These are phyloP conservation scores for Micromonas pusilla DNA, from an alignment of 139 green algal genomes.

Conservation along the genomic window DNA sequence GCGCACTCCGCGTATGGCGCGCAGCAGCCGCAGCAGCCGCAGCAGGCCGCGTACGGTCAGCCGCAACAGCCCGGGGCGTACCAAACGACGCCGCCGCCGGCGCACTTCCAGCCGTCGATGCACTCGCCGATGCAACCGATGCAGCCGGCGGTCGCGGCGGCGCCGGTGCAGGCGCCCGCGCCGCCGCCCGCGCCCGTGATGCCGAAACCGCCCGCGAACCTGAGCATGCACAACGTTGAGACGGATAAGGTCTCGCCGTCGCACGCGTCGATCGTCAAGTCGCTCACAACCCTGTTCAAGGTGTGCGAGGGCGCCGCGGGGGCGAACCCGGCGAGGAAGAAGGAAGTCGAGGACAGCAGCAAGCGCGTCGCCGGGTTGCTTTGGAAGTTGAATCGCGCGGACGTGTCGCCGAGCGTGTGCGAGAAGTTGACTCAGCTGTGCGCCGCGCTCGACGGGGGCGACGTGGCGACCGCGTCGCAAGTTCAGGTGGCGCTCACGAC, in stretches of 20 bases:
- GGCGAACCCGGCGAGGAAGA: conserved; percentile 55
- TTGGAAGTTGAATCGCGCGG: conserved; percentile 73
- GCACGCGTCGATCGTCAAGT: conserved; percentile 52
- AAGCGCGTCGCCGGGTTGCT: conserved; percentile 81
- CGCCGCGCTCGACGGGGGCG: conserved; percentile 63
- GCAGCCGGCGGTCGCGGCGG: background rate
- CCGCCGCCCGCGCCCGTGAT: conserved; percentile 46
- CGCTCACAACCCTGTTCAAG: conserved; percentile 65
- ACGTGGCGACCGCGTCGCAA: conserved; percentile 65
- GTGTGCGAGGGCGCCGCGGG: conserved; percentile 31
- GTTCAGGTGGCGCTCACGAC: conserved; percentile 81
- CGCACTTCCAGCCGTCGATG: background rate
- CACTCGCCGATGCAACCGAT: conserved; percentile 21
- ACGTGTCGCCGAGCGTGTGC: conserved; percentile 60
- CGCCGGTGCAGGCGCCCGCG: background rate
- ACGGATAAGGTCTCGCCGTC: conserved; percentile 42
- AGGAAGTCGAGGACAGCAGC: conserved; percentile 92
- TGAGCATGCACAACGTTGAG: conserved; percentile 54
- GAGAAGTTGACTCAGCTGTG: conserved; percentile 71
- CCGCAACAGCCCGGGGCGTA: too few species aligned
- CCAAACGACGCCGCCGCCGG: conserved; percentile 7
- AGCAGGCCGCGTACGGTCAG: too few species aligned
- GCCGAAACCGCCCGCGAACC: conserved; percentile 62
- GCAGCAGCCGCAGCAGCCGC: conserved; percentile 28
- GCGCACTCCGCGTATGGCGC: background rate